Percentiles rank a stretch among this genome's conserved stretches.
Evolutionary conservation across 345 rosid genomes (phyloP).

Genomic region (Erodium maritimum): DNA sequence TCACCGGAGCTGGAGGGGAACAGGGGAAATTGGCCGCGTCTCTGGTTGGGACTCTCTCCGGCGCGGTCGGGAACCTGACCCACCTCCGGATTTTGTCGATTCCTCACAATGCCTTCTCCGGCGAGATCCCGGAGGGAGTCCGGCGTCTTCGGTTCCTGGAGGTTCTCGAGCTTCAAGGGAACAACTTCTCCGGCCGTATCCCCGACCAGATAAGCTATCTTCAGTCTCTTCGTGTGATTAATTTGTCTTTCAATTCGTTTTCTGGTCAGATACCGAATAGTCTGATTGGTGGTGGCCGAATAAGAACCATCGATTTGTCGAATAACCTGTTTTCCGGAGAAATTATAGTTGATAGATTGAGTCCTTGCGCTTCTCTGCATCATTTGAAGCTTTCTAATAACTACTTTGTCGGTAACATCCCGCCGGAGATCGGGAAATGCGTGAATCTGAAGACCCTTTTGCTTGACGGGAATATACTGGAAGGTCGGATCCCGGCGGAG

Average conservation of each 20-base stretch:
- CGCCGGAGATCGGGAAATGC: slow-evolving; percentile 41
- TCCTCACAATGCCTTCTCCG: slow-evolving; percentile 30
- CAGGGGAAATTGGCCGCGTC: slow-evolving; percentile 1
- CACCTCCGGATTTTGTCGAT: slow-evolving; percentile 28
- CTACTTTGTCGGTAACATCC: slow-evolving; percentile 24
- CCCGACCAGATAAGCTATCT: slow-evolving; percentile 29
- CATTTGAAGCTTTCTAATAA: slow-evolving; percentile 49
- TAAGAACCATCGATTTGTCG: slow-evolving; percentile 40
- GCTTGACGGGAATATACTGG: slow-evolving; percentile 45
- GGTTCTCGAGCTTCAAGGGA: slow-evolving; percentile 45
- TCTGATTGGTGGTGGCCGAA: slow-evolving; percentile 28
- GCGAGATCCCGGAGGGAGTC: slow-evolving; percentile 34
- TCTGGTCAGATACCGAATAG: slow-evolving; percentile 29
- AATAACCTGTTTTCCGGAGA: slow-evolving; percentile 32
- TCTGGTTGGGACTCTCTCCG: slow-evolving; percentile 25
- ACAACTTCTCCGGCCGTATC: slow-evolving; percentile 45
- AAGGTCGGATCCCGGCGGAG: slow-evolving; percentile 44
- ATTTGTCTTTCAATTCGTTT: slow-evolving; percentile 42
- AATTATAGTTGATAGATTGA: slow-evolving; percentile 14
- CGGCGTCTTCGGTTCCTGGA: slow-evolving; percentile 29
- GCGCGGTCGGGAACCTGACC: slow-evolving; percentile 21
- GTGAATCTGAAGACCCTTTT: slow-evolving; percentile 30
- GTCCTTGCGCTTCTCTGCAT: slow-evolving; percentile 25
- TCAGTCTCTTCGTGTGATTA: slow-evolving; percentile 25
- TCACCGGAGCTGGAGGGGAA: slow-evolving; percentile 8